These are phyloP conservation scores for Wakefieldia striispora DNA, from an alignment of 768 basidiomycete genomes.

Conservation along the genomic window DNA sequence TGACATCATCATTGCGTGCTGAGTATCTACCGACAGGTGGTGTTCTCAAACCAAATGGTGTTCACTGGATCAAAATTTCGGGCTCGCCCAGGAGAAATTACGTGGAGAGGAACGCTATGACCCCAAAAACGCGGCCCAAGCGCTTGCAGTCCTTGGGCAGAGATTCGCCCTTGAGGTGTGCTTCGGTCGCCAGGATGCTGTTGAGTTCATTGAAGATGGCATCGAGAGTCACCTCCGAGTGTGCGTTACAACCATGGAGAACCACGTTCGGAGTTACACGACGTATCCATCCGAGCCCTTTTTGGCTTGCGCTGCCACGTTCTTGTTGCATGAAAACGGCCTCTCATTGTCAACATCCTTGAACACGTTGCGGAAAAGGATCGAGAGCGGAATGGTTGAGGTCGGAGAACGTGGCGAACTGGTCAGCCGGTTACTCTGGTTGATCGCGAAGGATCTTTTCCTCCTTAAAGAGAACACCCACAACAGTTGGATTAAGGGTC, in stretches of 20 bases:
- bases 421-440: conserved; percentile 5
- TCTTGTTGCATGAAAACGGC: background rate
- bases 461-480: background rate
- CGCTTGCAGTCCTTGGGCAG: conserved; percentile 7
- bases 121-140: background rate
- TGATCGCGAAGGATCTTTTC: conserved; percentile 9
- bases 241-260: background rate
- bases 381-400: conserved; percentile 6
- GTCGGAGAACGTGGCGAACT: conserved; percentile 8
- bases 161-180: conserved; percentile 2
- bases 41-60: no score
- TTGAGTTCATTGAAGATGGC: background rate
- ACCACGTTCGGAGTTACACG: conserved; percentile 3
- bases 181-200: background rate
- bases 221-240: conserved; percentile 8
- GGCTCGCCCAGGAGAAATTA: background rate
- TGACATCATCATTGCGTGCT: no score
- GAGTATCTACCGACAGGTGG: background rate
- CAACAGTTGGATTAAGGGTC: background rate
- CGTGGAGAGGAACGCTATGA: background rate
- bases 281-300: conserved; percentile 10
- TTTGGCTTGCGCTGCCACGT: conserved; percentile 3
- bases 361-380: background rate
- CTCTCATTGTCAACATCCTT: background rate
- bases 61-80: no score